Conservation (phyloP, 441 rosid genomes). For the Sinapis alba region DNA sequence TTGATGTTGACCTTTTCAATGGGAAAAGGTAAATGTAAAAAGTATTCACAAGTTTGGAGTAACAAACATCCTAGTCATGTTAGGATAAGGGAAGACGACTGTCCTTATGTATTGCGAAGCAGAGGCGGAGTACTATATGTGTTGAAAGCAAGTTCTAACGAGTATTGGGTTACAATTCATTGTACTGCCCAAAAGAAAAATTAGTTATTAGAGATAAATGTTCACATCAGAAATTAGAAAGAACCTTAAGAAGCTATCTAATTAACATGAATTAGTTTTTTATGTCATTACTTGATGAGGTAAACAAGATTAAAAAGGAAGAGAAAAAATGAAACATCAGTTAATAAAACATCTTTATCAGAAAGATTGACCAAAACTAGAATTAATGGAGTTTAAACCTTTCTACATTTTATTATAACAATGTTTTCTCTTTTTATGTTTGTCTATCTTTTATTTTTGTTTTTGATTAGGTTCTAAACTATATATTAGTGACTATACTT, state of each 20-base stretch:
- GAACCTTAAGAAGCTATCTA: too few species aligned
- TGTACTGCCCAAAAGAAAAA: not conserved
- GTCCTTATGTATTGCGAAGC: not conserved
- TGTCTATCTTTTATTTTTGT: not conserved
- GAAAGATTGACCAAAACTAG: not conserved
- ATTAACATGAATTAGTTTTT: too few species aligned
- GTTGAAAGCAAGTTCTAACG: not conserved
- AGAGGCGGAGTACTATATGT: not conserved
- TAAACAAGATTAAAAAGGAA: too few species aligned
- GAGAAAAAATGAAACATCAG: not conserved
- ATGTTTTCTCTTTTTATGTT: not conserved
- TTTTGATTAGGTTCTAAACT: not conserved
- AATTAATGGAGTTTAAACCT: not conserved
- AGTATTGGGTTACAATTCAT: not conserved
- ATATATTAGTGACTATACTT: too few species aligned
- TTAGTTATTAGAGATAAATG: too few species aligned
- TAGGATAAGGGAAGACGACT: not conserved
- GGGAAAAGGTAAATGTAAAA: not conserved
- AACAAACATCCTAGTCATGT: not conserved
- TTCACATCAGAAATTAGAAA: too few species aligned
- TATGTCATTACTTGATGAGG: too few species aligned
- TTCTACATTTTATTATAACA: not conserved
- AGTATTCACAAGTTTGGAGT: constrained; percentile 19
- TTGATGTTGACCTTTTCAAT: constrained; percentile 36
- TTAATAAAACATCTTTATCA: not conserved